Evolutionary conservation across 805 yeast species (phyloP), one percentile per base, ranked within the genome.

Genomic region (Kregervanrija fluxuum): DNA sequence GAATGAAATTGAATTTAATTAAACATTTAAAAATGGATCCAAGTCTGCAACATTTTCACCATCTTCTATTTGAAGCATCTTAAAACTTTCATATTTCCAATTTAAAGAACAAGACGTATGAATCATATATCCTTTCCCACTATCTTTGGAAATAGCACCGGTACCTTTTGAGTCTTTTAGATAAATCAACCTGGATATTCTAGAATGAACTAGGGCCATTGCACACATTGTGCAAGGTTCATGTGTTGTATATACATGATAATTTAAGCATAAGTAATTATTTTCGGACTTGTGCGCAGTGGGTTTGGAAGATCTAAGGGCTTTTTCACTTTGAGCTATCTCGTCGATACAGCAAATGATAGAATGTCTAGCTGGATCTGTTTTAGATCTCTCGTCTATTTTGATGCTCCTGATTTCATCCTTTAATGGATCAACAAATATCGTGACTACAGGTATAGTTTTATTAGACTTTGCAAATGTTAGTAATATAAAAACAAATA

Each of bases 171-270:
- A 72, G 2, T 74, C 66, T 35, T 67, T 65, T 13, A 85, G 52
- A 62, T 80, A 91, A 1, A 85, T 66, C 32, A 91, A 65, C 42
- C 88, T 69, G 12, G 79, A 73, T 0, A 93, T 74, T 40, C 99
- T 70, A 1, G 98, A 91, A 60, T 93, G 99, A 10, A 90, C 81
- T 35, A 93, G 68, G 0, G 98, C 98, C 99, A 93, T 93, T 6
- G 86, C 67, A 57, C 99, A 93, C 97, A 91, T 93, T 0, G 87
- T 77, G 56, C 99, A 93, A 0, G 99, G 99, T 61, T 93, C 99
- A 59, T 89, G 95, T 0, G 96, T 84, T 1, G 95, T 85, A 57
- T 85, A 88, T 0, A 93, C 88, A 48, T 85, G 80, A 51, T 79
- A 73, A 43, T 81, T 76, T 33, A 82, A 74, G 58, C 98, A 90